Conservation (phyloP, 768 basidiomycete genomes). For the Trametes meyenii region DNA sequence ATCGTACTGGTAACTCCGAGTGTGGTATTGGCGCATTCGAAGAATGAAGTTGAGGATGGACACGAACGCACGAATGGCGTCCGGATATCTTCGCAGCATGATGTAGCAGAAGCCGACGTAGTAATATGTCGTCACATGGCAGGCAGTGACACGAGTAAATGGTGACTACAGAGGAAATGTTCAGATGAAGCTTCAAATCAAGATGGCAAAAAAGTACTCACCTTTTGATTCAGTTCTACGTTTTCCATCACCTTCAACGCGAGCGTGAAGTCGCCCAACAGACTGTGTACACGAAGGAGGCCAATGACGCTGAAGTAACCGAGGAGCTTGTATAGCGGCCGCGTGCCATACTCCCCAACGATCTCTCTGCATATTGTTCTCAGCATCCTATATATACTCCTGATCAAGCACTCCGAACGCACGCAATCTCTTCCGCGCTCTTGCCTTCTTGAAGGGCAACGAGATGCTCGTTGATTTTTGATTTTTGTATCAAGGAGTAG, state of each 20-base stretch:
- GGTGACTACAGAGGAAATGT: slow-evolving; percentile 53
- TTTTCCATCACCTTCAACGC: slow-evolving; percentile 95
- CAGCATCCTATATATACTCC: neutral
- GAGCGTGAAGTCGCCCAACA: slow-evolving; percentile 94
- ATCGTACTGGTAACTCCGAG: slow-evolving; percentile 94
- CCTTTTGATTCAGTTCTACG: slow-evolving; percentile 91
- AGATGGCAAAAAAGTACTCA: slow-evolving; percentile 25
- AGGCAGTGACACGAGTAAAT: slow-evolving; percentile 95
- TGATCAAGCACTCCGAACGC: slow-evolving; percentile 34
- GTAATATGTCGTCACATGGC: slow-evolving; percentile 93
- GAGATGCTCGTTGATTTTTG: slow-evolving; percentile 92
- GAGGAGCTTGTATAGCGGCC: slow-evolving; percentile 89
- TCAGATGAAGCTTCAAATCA: neutral
- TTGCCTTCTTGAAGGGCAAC: slow-evolving; percentile 80
- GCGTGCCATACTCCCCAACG: slow-evolving; percentile 88
- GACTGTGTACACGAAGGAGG: slow-evolving; percentile 91
- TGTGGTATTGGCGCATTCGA: slow-evolving; percentile 96
- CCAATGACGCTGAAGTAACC: slow-evolving; percentile 98
- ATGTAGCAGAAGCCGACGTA: slow-evolving; percentile 98
- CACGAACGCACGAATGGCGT: slow-evolving; percentile 93
- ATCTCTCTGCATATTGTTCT: slow-evolving; percentile 56
- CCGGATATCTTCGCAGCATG: slow-evolving; percentile 91
- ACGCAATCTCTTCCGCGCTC: slow-evolving; percentile 83
- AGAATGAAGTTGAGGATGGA: slow-evolving; percentile 94
- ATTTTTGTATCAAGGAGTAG: slow-evolving; percentile 98